Evolutionary conservation across 345 rosid species (phyloP).

Genomic region (Viola odorata): DNA sequence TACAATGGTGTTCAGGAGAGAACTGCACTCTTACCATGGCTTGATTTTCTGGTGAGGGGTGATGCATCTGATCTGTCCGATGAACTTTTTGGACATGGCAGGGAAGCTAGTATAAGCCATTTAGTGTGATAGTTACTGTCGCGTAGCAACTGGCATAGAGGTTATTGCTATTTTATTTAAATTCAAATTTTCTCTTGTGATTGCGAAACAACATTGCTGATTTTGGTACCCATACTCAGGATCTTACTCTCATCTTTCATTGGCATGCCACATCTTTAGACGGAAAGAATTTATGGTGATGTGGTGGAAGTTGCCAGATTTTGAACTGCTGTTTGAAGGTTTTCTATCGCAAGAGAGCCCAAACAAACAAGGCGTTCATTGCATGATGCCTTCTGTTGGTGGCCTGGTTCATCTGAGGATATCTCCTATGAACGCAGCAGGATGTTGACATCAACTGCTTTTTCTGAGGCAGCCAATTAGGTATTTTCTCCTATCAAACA

Average conservation of each 20-base stretch:
- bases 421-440: conserved; percentile 68
- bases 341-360: conserved; percentile 71
- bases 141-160: too few species aligned
- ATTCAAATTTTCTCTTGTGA: too few species aligned
- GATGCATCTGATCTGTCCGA: conserved; percentile 17
- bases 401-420: conserved; percentile 96
- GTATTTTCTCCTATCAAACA: too few species aligned
- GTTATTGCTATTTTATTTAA: too few species aligned
- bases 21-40: conserved; percentile 21
- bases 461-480: conserved; percentile 73
- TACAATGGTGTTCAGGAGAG: conserved; percentile 27
- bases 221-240: conserved; percentile 85
- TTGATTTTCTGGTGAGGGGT: conserved; percentile 32
- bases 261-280: conserved; percentile 77
- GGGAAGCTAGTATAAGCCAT: too few species aligned
- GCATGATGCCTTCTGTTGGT: conserved; percentile 90
- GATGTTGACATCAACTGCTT: conserved; percentile 66
- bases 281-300: conserved; percentile 68
- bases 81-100: neutral
- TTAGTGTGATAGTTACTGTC: too few species aligned
- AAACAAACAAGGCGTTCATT: conserved; percentile 78
- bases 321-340: conserved; percentile 74
- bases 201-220: conserved; percentile 64
- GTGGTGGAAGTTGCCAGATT: conserved; percentile 82
- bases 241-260: conserved; percentile 75